Evolutionary conservation across 2,329 filamentous ascomycete genomes (phyloP), one percentile per base, ranked within the genome.

Genomic region (Cryphonectria carpinicola): DNA sequence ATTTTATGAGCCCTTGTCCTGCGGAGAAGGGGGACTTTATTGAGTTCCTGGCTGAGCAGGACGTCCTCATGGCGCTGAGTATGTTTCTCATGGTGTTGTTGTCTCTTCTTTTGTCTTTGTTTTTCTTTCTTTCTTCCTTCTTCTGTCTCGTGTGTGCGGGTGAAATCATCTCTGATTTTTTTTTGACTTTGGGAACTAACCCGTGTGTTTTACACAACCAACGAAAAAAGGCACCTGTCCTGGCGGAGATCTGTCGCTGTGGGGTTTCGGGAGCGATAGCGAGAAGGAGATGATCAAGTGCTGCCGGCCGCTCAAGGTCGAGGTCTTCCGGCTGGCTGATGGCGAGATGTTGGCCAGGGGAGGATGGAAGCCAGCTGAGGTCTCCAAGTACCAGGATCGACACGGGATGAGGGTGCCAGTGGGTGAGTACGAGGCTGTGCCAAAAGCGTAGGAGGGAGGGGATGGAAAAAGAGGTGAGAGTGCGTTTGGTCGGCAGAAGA

Each of bases 41-140:
- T 70, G 92, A 94, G 79, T 94, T 96, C 77, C 88, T 96, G 72
- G 92, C 93, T 0, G 93, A 96, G 82, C 88, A 92, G 76, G 91
- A 95, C 78, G 80, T 95, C 13, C 80, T 96, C 49, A 86, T 87
- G 81, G 86, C 85, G 0, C 66, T 88, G 74, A 88, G 86, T 86
- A 76, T 70, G 82, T 79, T 62, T 8, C 37, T 37, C 10, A 37
- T 10, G 6, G 43, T 49, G 14, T 22, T 49, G 4, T n/a, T 32
- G 32, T 32, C 3, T 32, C 32, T 4, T 32, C 4, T 3, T 32
- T 32, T 32, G 4, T 32, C 28, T 32, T 32, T n/a, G 28, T 19
- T 7, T 7, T 19, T 46, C 22, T 8, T 0, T n/a, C 7, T 22
- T 22, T 17, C 2, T 46, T 46, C 41, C 41, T 19, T 3, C 39